Percentiles rank a stretch among this genome's conserved stretches.
Conservation (phyloP, 2,329 filamentous ascomycete species). For the Beauveria brongniartii region DNA sequence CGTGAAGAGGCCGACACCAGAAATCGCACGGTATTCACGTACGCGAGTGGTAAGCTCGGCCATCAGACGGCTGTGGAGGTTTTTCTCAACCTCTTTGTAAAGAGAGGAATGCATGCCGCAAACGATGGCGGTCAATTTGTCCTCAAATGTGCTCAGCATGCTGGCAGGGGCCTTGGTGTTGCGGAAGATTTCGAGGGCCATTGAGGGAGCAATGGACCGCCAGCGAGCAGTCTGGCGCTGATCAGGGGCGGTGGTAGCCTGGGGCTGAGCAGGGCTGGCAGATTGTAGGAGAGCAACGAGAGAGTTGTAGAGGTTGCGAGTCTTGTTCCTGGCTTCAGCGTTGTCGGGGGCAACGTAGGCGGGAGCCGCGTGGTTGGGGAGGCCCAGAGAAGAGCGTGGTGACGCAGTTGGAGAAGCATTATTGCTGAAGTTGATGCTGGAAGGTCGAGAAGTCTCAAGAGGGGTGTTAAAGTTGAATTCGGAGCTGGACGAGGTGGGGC, state of each 20-base stretch:
- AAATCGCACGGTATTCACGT: slow-evolving; percentile 43
- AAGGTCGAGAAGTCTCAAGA: slow-evolving; percentile 37
- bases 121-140: slow-evolving; percentile 38
- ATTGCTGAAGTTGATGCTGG: slow-evolving; percentile 43
- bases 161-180: slow-evolving; percentile 42
- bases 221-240: slow-evolving; percentile 39
- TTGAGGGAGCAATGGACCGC: slow-evolving; percentile 42
- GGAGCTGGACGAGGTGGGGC: slow-evolving; percentile 15
- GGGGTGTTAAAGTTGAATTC: slow-evolving; percentile 43
- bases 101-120: slow-evolving; percentile 34
- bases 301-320: slow-evolving; percentile 42
- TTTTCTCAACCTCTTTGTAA: slow-evolving; percentile 41
- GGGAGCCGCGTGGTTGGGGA: slow-evolving; percentile 18
- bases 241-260: slow-evolving; percentile 20
- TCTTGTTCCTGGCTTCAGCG: slow-evolving; percentile 34
- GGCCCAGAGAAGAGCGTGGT: slow-evolving; percentile 38
- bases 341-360: slow-evolving; percentile 29
- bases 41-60: slow-evolving; percentile 41
- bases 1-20: slow-evolving; percentile 46
- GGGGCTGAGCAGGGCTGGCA: slow-evolving; percentile 19
- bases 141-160: slow-evolving; percentile 40
- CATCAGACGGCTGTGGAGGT: slow-evolving; percentile 42
- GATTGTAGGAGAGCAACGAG: slow-evolving; percentile 49
- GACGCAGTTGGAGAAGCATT: slow-evolving; percentile 42
- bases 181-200: slow-evolving; percentile 53